phyloP scores from a whole-genome alignment of 371 early-diverging fungal genomes.

The Funneliformis caledonium region DNA sequence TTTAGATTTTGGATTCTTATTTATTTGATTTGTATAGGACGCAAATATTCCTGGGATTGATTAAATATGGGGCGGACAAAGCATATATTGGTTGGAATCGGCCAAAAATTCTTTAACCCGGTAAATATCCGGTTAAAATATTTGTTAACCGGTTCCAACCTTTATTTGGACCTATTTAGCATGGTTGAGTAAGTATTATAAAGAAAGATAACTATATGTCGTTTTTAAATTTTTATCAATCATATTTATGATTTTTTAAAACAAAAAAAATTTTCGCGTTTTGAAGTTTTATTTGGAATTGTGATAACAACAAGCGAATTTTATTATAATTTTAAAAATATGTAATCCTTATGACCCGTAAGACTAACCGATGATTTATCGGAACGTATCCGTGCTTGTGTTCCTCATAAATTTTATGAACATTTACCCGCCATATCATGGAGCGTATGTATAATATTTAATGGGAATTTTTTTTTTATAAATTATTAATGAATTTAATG shows the following conservation, averaged over 20 bases:
- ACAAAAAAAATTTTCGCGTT: too few species aligned
- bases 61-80: background rate
- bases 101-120: too few species aligned
- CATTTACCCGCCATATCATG: background rate
- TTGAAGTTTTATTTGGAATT: background rate
- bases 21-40: too few species aligned
- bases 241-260: background rate
- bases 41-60: constrained; percentile 5
- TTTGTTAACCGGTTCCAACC: too few species aligned
- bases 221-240: too few species aligned
- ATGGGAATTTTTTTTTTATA: too few species aligned
- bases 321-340: background rate
- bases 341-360: background rate
- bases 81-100: background rate
- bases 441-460: background rate
- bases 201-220: too few species aligned
- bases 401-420: background rate
- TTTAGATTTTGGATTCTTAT: too few species aligned
- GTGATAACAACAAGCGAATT: background rate
- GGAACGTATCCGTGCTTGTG: too few species aligned
- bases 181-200: background rate
- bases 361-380: too few species aligned
- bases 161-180: background rate
- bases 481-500: too few species aligned
- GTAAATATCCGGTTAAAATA: too few species aligned